Evolutionary conservation across 495 filamentous ascomycete genomes (phyloP).

Genomic region (Aspergillus leporis): DNA sequence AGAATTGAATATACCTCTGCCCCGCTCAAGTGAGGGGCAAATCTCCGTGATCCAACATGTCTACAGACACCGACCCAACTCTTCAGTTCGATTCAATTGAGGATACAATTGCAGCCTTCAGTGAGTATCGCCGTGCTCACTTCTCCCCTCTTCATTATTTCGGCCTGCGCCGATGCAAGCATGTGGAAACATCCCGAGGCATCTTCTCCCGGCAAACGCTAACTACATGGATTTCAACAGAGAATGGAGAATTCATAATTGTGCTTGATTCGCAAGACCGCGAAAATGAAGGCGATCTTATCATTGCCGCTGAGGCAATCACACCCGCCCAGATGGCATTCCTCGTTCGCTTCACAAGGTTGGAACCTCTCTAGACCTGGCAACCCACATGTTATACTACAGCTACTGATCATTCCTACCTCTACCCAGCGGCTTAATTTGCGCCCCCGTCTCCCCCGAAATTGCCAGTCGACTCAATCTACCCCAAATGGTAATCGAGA

Average conservation of each 20-base stretch:
- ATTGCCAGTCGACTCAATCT: conserved; percentile 68
- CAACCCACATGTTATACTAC: background rate
- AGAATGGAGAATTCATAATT: conserved; percentile 89
- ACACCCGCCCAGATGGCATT: conserved; percentile 93
- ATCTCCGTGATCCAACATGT: conserved; percentile 30
- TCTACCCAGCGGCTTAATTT: conserved; percentile 74
- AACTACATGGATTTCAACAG: conserved; percentile 43
- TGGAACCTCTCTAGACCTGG: conserved; percentile 15
- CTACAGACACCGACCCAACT: conserved; percentile 34
- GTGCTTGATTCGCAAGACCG: conserved; percentile 87
- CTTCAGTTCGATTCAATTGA: conserved; percentile 78
- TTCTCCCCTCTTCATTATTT: background rate
- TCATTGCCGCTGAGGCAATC: conserved; percentile 85
- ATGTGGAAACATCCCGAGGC: background rate
- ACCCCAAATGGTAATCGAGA: conserved; percentile 85
- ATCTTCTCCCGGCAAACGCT: conserved; percentile 4
- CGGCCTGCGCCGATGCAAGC: background rate
- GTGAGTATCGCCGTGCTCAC: conserved; percentile 49
- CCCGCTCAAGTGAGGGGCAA: conserved; percentile 4
- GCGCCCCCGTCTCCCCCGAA: conserved; percentile 73
- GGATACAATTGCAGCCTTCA: conserved; percentile 79
- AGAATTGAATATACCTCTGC: conserved; percentile 1
- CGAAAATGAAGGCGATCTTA: conserved; percentile 97
- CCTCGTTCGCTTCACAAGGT: conserved; percentile 81
- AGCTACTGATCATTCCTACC: background rate